These are phyloP conservation scores for Mortierella polycephala DNA, from an alignment of 371 early-diverging fungal genomes.

Conservation along the genomic window DNA sequence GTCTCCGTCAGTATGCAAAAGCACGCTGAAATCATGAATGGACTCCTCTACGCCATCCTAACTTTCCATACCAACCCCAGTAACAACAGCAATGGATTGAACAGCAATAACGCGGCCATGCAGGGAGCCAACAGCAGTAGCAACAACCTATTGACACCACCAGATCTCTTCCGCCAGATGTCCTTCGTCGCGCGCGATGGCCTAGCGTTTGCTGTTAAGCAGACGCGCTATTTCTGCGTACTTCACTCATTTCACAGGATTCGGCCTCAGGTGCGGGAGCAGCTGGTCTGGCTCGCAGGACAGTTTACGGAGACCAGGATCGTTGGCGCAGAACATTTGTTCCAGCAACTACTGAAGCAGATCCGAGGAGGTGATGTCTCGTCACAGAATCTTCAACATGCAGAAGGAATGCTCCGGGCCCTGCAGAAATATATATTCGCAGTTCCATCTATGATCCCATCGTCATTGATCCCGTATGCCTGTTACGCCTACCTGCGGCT, in stretches of 20 bases:
- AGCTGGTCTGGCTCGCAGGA: constrained; percentile 73
- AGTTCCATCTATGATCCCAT: constrained; percentile 59
- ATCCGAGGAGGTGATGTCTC: constrained; percentile 74
- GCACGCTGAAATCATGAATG: constrained; percentile 70
- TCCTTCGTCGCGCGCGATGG: constrained; percentile 75
- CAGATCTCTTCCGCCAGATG: constrained; percentile 68
- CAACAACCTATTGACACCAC: constrained; percentile 1
- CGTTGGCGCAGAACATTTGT: constrained; percentile 66
- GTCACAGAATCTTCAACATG: constrained; percentile 60
- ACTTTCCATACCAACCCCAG: constrained; percentile 57
- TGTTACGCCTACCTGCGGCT: constrained; percentile 70
- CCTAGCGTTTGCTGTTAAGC: constrained; percentile 61
- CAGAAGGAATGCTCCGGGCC: constrained; percentile 64
- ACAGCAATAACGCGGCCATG: too few species aligned
- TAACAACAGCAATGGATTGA: not conserved
- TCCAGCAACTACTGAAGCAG: constrained; percentile 67
- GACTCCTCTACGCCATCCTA: constrained; percentile 73
- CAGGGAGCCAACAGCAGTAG: constrained; percentile 1
- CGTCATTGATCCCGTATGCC: constrained; percentile 62
- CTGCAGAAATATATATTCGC: constrained; percentile 56
- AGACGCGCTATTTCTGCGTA: constrained; percentile 61
- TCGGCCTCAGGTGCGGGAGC: constrained; percentile 57
- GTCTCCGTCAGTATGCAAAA: constrained; percentile 64
- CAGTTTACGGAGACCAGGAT: constrained; percentile 65
- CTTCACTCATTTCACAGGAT: constrained; percentile 62